phyloP scores from a whole-genome alignment of 139 green algal genomes.

The Closterium sp. region DNA sequence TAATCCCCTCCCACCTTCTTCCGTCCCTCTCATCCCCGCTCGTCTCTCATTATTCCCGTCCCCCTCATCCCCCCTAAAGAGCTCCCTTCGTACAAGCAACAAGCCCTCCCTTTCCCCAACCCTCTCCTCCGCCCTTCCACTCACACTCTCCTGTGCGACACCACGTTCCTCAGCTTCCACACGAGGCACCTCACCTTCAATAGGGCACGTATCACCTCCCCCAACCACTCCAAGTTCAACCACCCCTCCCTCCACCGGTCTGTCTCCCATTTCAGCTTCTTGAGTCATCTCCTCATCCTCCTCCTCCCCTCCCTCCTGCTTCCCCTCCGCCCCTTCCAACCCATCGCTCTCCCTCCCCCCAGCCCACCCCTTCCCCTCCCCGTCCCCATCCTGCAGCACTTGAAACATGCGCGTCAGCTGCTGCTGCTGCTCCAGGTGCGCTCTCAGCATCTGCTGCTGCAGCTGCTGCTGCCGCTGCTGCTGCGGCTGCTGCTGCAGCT shows the following conservation, averaged over 20 bases:
- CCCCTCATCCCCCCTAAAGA: neutral
- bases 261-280: neutral
- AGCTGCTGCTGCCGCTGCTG: neutral
- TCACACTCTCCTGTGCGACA: neutral
- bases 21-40: neutral
- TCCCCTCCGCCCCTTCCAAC: neutral
- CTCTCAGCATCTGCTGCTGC: neutral
- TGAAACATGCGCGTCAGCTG: neutral
- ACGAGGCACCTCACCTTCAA: neutral
- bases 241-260: neutral
- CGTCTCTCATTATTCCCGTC: neutral
- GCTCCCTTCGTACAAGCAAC: neutral
- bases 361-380: neutral
- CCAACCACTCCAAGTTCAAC: neutral
- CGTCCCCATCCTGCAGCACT: neutral
- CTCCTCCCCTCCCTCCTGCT: neutral
- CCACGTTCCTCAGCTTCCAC: neutral
- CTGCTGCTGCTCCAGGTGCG: neutral
- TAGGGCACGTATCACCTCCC: neutral
- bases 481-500: neutral
- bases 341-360: neutral
- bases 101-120: neutral
- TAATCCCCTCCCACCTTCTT: neutral
- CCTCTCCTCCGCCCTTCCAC: neutral
- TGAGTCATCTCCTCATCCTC: neutral